Base-by-base conservation (phyloP, 2,329 filamentous ascomycete species). In the Elsinoe arachidis region DNA sequence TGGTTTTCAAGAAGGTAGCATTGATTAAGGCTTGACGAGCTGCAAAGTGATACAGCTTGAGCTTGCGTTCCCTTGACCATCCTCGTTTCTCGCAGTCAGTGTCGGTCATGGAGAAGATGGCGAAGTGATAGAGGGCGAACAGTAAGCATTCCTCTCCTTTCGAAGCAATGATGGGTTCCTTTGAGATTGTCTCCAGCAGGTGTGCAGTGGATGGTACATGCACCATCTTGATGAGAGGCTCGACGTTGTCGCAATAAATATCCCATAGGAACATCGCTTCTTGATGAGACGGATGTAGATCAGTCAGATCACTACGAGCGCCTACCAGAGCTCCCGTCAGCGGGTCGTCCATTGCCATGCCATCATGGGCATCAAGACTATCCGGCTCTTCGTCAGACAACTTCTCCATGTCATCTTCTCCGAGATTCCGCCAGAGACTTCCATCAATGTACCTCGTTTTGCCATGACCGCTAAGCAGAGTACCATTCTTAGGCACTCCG, bases 141-240 rank as follows among this genome's bases (percentile, higher is more conserved):
- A 85, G 67, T 21, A 85, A 67, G 4, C 78, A 76, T 65, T 86
- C 82, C 38, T 76, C 77, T 39, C 81, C 75, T 5, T 82, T 77
- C 10, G 83, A 76, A 17, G 81, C 77, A 35, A 86, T 77, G 2
- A 80, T 72, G 23, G 78, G 78, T 35, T 68, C 63, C 3, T 63
- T 57, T 5, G 66, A 63, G 17, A 61, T 60, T 37, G 61, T 61
- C 56, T 81, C 80, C 67, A 84, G 79, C 5, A 83, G 81, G 7
- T 78, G 35, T 68, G 69, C 14, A 80, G 67, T 23, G 1, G 67
- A 66, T 0, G 85, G 86, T 0, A 84, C 73, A 67, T 90, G 87
- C 9, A 89, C 65, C n/a, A 89, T 73, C 67, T 87, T 88, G 61
- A 85, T 74, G 10, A 89, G 70, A 0, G 86, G 84, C 61, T 90